Percentiles rank a stretch among this genome's conserved stretches.
Evolutionary conservation across 768 basidiomycete species (phyloP).

Genomic region (Tephrocybe sp.): DNA sequence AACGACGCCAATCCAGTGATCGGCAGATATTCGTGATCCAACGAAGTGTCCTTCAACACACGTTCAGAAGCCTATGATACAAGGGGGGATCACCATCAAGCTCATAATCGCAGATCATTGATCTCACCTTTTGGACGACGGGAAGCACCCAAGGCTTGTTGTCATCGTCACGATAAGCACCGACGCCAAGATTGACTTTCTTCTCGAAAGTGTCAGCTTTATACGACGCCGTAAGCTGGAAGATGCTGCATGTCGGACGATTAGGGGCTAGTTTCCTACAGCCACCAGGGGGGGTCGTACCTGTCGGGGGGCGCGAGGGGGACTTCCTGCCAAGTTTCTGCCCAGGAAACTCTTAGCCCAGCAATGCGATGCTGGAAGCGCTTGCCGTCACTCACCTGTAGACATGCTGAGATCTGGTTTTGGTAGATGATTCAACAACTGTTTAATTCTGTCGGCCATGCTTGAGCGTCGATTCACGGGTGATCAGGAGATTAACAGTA

Average conservation of each 20-base stretch:
- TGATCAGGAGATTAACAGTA: background rate
- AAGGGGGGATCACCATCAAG: background rate
- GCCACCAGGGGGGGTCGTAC: slow-evolving; percentile 33
- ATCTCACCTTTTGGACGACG: slow-evolving; percentile 78
- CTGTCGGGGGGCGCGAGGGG: slow-evolving; percentile 87
- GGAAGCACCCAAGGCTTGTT: slow-evolving; percentile 92
- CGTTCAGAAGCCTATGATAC: slow-evolving; percentile 64
- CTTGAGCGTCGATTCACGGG: slow-evolving; percentile 14
- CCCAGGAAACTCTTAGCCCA: slow-evolving; percentile 16
- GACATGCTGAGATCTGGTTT: slow-evolving; percentile 41
- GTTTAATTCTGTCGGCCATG: slow-evolving; percentile 62
- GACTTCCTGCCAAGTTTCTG: slow-evolving; percentile 75
- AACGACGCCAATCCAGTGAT: slow-evolving; percentile 88
- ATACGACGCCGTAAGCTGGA: slow-evolving; percentile 88
- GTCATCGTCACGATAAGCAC: slow-evolving; percentile 87
- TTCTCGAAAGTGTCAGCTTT: slow-evolving; percentile 72
- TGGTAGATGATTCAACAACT: slow-evolving; percentile 55
- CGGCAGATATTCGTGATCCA: slow-evolving; percentile 93
- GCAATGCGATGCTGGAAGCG: slow-evolving; percentile 2
- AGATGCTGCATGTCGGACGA: slow-evolving; percentile 55
- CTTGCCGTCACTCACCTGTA: slow-evolving; percentile 45
- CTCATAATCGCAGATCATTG: background rate
- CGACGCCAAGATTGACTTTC: slow-evolving; percentile 92
- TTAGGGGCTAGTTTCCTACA: background rate
- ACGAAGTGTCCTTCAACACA: slow-evolving; percentile 63